Evolutionary conservation across 148 eudicot species (phyloP), one percentile per base, ranked within the genome.

Genomic region (Chenopodium formosanum): DNA sequence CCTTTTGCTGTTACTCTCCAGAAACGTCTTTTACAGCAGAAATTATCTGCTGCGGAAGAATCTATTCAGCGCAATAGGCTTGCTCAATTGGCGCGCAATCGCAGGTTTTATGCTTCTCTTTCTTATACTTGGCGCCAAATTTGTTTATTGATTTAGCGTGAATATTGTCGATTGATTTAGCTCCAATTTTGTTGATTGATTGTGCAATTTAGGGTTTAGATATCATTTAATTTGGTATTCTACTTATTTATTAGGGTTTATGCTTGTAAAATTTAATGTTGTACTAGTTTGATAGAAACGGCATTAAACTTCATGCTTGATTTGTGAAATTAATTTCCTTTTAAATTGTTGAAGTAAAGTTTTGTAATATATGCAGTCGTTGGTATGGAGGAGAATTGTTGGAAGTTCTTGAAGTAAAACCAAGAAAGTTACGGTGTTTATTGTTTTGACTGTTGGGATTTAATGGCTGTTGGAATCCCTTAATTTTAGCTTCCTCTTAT

Each of bases 321-420:
- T 37, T 70, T 70, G 48, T 68, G 16, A 44, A 25, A 32, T 27
- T 8, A 23, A 80, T 64, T 58, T 79, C 52, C 52, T 40, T 40
- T 40, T 40, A 4, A 7, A 40, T 40, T 7, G 44, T 40, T 40
- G 44, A 40, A 40, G 7, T 40, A 40, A 40, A 7, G 44, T 6
- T 40, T 40, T 5, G 44, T 25, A n/a, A 62, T 72, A n/a, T 64
- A 82, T 82, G 66, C 88, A 93, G 98, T 83, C 75, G 84, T 78
- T 97, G 98, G 99, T 97, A 97, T 83, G 99, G 99, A 79, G 89
- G 89, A 83, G 88, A n/a, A n/a, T n/a, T n/a, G n/a, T n/a, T n/a
- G n/a, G n/a, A n/a, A n/a, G n/a, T n/a, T n/a, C n/a, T n/a, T n/a
- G n/a, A n/a, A n/a, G n/a, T n/a, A n/a, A n/a, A n/a, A n/a, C n/a